Evolutionary conservation across 139 green algal species (phyloP).

Genomic region (Chlamydomonas sp.): DNA sequence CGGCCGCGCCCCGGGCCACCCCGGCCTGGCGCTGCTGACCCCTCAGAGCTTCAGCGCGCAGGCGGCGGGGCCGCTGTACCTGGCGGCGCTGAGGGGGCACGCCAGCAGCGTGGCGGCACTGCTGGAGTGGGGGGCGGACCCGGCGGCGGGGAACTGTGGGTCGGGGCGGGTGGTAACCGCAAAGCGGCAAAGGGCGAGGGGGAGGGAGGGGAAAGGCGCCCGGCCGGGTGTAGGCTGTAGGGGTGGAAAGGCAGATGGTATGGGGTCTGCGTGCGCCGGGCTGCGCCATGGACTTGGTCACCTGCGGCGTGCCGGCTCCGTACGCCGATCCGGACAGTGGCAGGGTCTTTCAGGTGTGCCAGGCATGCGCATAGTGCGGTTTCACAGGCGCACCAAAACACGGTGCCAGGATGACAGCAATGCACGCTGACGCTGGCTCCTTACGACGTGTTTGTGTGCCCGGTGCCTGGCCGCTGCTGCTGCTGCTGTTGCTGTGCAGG

Average conservation of each 20-base stretch:
- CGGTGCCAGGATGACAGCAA: no score
- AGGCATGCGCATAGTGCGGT: no score
- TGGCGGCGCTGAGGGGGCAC: not conserved
- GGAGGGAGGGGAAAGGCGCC: not conserved
- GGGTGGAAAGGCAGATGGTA: no score
- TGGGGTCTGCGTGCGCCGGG: no score
- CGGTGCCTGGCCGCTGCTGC: not conserved
- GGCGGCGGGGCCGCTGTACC: constrained; percentile 3
- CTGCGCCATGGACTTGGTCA: no score
- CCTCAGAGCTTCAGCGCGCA: not conserved
- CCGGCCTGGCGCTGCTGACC: not conserved
- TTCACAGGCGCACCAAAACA: no score
- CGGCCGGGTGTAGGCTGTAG: no score
- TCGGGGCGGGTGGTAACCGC: not conserved
- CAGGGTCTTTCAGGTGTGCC: no score
- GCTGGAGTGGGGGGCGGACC: constrained; percentile 24
- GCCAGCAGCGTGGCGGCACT: not conserved
- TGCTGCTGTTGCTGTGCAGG: not conserved
- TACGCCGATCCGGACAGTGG: no score
- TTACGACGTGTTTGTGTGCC: no score
- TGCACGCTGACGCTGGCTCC: no score
- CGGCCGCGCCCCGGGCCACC: not conserved
- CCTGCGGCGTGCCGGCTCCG: no score
- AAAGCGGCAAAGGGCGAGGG: not conserved
- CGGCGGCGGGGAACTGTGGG: not conserved